These are phyloP conservation scores for Talaromyces rugulosus DNA, from an alignment of 2,329 filamentous ascomycete species.

Conservation along the genomic window DNA sequence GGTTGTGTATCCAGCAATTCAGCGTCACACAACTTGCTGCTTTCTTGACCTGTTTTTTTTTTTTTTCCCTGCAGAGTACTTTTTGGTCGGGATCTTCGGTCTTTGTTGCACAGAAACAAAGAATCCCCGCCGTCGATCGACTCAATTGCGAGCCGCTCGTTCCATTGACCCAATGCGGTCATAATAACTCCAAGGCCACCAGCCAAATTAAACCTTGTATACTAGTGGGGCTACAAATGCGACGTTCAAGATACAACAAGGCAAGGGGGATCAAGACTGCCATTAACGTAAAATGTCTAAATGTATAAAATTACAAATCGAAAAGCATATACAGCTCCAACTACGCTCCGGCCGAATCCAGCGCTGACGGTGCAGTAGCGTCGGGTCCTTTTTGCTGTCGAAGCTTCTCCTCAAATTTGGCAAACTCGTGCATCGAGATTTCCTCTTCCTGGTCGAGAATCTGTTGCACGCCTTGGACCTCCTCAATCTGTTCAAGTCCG, in stretches of 20 bases:
- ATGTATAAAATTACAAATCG: neutral
- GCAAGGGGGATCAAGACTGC: neutral
- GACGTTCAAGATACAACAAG: neutral
- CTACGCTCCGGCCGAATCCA: conserved; percentile 46
- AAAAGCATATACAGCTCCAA: neutral
- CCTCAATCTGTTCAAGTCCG: conserved; percentile 66
- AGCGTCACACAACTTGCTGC: neutral
- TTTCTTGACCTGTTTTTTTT: neutral
- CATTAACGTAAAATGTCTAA: neutral
- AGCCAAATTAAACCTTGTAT: neutral
- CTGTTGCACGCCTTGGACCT: conserved; percentile 88
- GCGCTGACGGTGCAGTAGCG: conserved; percentile 46
- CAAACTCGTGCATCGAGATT: conserved; percentile 80
- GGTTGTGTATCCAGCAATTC: too few species aligned
- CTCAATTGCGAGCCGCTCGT: neutral
- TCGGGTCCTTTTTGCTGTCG: conserved; percentile 53
- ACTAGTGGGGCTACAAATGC: neutral
- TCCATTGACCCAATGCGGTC: neutral
- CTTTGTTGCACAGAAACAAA: neutral
- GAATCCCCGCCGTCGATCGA: neutral
- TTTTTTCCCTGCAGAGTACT: too few species aligned
- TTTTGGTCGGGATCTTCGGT: neutral
- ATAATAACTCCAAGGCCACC: neutral
- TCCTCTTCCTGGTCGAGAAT: conserved; percentile 90
- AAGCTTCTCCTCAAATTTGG: conserved; percentile 87